phyloP scores from a whole-genome alignment of 352 stramenopile species.

The Phytophthora fragariae region DNA sequence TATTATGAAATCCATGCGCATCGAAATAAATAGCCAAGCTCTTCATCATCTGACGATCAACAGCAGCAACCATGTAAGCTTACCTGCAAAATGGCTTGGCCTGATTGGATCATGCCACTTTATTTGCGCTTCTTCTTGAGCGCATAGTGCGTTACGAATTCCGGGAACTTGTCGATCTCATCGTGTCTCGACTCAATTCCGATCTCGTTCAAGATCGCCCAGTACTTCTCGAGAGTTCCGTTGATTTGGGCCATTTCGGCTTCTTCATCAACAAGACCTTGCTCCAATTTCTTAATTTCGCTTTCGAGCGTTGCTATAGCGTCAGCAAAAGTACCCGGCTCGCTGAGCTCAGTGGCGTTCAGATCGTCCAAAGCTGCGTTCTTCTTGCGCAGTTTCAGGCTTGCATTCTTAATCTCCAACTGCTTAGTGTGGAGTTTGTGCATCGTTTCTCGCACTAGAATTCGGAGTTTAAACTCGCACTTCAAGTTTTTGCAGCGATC shows the following conservation, averaged over 20 bases:
- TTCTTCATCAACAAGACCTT: slow-evolving; percentile 58
- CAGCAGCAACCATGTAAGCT: slow-evolving; percentile 7
- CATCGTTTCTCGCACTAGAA: slow-evolving; percentile 77
- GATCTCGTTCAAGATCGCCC: slow-evolving; percentile 37
- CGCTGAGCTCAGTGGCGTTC: slow-evolving; percentile 34
- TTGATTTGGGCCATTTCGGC: slow-evolving; percentile 44
- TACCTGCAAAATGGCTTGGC: slow-evolving; percentile 21
- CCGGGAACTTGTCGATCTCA: slow-evolving; percentile 56
- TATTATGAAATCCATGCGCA: not conserved
- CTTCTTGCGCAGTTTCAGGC: slow-evolving; percentile 42
- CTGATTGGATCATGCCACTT: not conserved
- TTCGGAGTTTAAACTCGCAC: slow-evolving; percentile 76
- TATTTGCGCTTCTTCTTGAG: slow-evolving; percentile 36
- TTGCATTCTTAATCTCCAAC: slow-evolving; percentile 45
- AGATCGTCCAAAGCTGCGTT: slow-evolving; percentile 47
- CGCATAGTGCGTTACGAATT: slow-evolving; percentile 55
- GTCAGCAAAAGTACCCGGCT: slow-evolving; percentile 43
- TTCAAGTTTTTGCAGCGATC: slow-evolving; percentile 67
- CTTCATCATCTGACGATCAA: not conserved
- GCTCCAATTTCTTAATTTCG: slow-evolving; percentile 71
- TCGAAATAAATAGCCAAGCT: slow-evolving; percentile 9
- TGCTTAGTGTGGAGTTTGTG: slow-evolving; percentile 74
- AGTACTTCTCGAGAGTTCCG: slow-evolving; percentile 29
- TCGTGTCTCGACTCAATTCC: slow-evolving; percentile 60
- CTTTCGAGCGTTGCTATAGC: slow-evolving; percentile 44